Evolutionary conservation across 257 asterid genomes (phyloP), one percentile per base, ranked within the genome.

Genomic region (Plantago major): DNA sequence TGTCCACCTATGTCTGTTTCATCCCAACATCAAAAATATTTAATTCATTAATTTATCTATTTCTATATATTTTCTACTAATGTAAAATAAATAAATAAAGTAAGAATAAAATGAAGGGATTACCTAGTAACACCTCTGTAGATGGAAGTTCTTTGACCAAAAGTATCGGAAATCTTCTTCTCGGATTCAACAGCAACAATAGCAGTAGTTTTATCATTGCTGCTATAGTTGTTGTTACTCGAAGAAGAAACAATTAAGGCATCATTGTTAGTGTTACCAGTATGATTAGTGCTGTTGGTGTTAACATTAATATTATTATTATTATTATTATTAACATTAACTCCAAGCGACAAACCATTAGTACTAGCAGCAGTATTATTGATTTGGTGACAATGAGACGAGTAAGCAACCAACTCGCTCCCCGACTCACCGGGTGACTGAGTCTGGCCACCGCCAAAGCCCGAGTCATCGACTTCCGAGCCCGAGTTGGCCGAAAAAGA

Each of bases 71-170:
- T n/a, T n/a, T n/a, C n/a, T n/a, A n/a, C n/a, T n/a, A n/a, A n/a
- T n/a, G n/a, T n/a, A 42, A 22, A 15, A 48, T 22, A 6, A 49
- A 49, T 5, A 49, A 53, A 28, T 42, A 19, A 6, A 14, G 6
- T 13, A 11, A 0, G 43, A 10, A 54, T 46, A 22, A 54, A 33
- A 11, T 46, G 10, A 28, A 7, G 6, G 8, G 8, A 2, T 10
- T 77, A 85, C 99, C 99, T 84, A 3, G 99, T 92, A 17, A 92
- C 99, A 2, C 99, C 99, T 74, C 98, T 75, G 85, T 89, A 92
- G 46, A 92, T 82, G 11, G 99, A 92, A 55, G 99, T 92, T 72
- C 97, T 83, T 48, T 89, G 97, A 9, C 99, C 97, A 62, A 84
- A 86, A 16, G 89, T 86, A 65, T 89, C 99, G n/a, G 84, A 42